These are phyloP conservation scores for Pontederia crassipes DNA, from an alignment of 176 grass and related monocot genomes.

Conservation along the genomic window DNA sequence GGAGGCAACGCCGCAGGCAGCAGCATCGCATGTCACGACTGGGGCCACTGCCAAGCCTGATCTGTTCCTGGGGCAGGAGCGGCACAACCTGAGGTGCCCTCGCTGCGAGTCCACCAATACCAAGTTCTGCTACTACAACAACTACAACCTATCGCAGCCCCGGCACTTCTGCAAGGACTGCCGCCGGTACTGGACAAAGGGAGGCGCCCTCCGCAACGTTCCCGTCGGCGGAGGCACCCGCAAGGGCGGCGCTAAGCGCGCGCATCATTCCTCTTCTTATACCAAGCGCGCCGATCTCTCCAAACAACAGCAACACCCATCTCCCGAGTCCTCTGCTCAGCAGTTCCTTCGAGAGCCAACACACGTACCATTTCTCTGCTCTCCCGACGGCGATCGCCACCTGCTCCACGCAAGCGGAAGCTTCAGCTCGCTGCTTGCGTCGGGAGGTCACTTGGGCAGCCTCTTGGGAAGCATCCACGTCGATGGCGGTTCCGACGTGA, in stretches of 20 bases:
- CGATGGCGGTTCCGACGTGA: background rate
- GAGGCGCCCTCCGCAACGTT: constrained; percentile 27
- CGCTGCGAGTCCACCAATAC: constrained; percentile 29
- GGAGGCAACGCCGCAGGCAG: too few species aligned
- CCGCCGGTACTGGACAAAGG: constrained; percentile 36
- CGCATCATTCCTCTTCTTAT: too few species aligned
- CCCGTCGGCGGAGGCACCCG: constrained; percentile 24
- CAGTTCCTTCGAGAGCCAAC: too few species aligned
- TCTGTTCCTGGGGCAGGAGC: too few species aligned
- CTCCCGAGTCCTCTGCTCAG: too few species aligned
- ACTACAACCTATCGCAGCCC: constrained; percentile 34
- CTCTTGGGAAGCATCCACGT: background rate
- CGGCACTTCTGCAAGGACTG: constrained; percentile 37
- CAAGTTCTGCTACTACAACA: constrained; percentile 47
- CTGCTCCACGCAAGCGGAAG: background rate
- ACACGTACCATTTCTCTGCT: too few species aligned
- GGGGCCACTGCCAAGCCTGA: too few species aligned
- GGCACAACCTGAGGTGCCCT: constrained; percentile 19
- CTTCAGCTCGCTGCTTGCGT: background rate
- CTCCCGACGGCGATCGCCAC: background rate
- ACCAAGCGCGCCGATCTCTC: too few species aligned
- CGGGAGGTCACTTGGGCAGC: background rate
- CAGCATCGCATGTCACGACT: too few species aligned
- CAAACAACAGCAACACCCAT: too few species aligned
- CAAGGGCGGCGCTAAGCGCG: too few species aligned